Evolutionary conservation across 805 yeast genomes (phyloP).

Genomic region (Candida saitoana): DNA sequence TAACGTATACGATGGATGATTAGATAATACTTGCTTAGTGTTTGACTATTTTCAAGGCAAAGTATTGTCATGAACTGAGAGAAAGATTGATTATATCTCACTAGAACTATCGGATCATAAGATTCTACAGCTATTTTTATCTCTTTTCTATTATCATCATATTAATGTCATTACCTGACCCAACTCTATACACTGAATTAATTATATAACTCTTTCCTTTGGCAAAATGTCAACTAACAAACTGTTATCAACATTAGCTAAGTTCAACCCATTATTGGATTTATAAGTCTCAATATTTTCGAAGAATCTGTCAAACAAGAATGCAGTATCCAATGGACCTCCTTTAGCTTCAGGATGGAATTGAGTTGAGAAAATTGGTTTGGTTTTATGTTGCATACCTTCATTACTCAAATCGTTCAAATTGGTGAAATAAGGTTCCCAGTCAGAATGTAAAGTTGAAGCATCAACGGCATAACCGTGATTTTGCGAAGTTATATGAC

Average conservation of each 20-base stretch:
- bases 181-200: neutral
- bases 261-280: constrained; percentile 31
- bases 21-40: too few species aligned
- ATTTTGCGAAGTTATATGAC: constrained; percentile 97
- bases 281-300: constrained; percentile 58
- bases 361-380: constrained; percentile 94
- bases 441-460: constrained; percentile 65
- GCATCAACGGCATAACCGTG: constrained; percentile 98
- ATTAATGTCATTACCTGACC: neutral
- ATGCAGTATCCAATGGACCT: constrained; percentile 93
- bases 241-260: constrained; percentile 43
- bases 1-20: too few species aligned
- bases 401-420: constrained; percentile 95
- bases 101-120: too few species aligned
- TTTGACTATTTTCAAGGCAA: too few species aligned
- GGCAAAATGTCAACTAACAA: constrained; percentile 61
- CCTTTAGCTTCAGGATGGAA: constrained; percentile 99
- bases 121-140: too few species aligned
- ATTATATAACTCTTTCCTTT: constrained; percentile 55
- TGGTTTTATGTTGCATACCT: constrained; percentile 86
- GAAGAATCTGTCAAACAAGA: constrained; percentile 87
- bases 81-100: neutral
- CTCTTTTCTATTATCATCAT: neutral
- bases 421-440: constrained; percentile 83
- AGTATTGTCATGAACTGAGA: too few species aligned